phyloP scores from a whole-genome alignment of 805 yeast species.

The Metschnikowia cerradonensis region DNA sequence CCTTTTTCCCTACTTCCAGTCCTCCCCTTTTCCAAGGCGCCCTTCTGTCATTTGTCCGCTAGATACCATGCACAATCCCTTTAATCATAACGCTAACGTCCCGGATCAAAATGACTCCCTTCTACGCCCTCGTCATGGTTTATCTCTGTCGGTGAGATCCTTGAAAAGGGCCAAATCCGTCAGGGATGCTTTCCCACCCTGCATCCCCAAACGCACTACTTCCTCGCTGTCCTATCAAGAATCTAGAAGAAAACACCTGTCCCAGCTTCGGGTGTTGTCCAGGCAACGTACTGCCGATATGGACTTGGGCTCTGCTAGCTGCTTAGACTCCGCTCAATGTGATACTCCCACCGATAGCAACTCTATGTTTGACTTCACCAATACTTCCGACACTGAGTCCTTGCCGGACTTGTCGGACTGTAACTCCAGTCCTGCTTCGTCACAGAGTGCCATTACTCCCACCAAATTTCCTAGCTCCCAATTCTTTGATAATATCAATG shows the following conservation, averaged over 20 bases:
- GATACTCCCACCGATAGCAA: background rate
- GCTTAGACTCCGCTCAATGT: background rate
- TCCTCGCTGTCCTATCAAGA: background rate
- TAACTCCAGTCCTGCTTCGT: constrained; percentile 12
- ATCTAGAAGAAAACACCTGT: background rate
- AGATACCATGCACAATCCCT: constrained; percentile 1
- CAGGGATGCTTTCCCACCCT: constrained; percentile 12
- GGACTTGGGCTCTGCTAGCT: background rate
- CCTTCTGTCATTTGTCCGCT: background rate
- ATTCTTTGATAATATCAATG: background rate
- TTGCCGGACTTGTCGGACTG: constrained; percentile 36
- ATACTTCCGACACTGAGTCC: constrained; percentile 31
- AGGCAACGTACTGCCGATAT: background rate
- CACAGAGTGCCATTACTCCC: constrained; percentile 15
- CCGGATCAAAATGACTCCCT: background rate
- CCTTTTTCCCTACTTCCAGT: background rate
- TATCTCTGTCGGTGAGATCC: background rate
- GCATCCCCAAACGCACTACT: background rate
- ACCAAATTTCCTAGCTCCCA: constrained; percentile 8
- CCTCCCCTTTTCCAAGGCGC: background rate
- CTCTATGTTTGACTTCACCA: background rate
- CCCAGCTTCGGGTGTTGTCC: constrained; percentile 1
- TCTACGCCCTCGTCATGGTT: background rate
- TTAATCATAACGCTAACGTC: background rate
- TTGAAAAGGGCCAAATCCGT: constrained; percentile 13